phyloP scores from a whole-genome alignment of 2,329 filamentous ascomycete genomes.

The Mycosphaerella sp. region DNA sequence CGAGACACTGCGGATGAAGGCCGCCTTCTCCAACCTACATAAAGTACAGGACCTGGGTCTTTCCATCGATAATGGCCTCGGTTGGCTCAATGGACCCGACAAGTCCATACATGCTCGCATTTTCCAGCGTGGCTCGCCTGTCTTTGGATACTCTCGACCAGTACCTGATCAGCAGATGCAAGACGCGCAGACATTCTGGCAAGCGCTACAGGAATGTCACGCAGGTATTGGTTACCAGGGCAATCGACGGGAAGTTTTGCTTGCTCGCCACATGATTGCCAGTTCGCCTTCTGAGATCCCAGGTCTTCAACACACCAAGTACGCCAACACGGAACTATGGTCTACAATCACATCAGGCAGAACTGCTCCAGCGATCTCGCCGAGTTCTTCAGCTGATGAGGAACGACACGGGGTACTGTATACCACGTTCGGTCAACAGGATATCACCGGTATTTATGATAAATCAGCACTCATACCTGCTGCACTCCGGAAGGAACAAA shows the following conservation, averaged over 20 bases:
- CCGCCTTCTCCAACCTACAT: conserved; percentile 52
- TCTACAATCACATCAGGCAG: conserved; percentile 16
- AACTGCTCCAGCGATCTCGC: conserved; percentile 4
- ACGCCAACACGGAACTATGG: conserved; percentile 21
- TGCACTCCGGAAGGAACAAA: conserved; percentile 56
- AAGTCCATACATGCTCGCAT: conserved; percentile 45
- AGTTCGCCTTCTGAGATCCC: conserved; percentile 15
- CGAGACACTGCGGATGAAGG: conserved; percentile 55
- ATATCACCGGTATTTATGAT: conserved; percentile 19
- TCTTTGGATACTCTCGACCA: conserved; percentile 40
- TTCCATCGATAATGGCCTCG: conserved; percentile 61
- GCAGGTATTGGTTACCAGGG: conserved; percentile 9
- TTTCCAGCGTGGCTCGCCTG: conserved; percentile 38
- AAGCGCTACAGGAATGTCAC: conserved; percentile 24
- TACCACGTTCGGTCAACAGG: conserved; percentile 23
- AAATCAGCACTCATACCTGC: conserved; percentile 46
- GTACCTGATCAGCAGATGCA: conserved; percentile 19
- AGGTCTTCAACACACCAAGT: conserved; percentile 19
- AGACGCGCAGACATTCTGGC: conserved; percentile 27
- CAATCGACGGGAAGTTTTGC: conserved; percentile 21
- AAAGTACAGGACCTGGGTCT: conserved; percentile 59
- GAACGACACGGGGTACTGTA: conserved; percentile 32
- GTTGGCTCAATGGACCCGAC: conserved; percentile 61
- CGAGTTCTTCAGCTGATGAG: neutral
- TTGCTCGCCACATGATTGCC: conserved; percentile 16